A percentile compares a stretch with the other conserved stretches of the same genome.
Conservation (phyloP, 768 basidiomycete genomes). For the Tephrocybe rancida region DNA sequence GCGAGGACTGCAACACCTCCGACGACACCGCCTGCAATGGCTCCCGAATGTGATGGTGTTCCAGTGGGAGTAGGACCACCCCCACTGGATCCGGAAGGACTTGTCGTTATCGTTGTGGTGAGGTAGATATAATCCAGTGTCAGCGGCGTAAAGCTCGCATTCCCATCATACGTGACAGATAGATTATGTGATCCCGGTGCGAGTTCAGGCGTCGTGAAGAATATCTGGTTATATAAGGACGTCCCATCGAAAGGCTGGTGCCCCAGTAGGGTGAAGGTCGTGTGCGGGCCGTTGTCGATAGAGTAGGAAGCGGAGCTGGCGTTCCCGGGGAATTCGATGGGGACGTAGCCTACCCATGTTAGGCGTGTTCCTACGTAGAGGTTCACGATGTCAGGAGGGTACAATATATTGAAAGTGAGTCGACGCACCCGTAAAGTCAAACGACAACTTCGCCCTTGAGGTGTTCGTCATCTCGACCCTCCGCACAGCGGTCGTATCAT, state of each 20-base stretch:
- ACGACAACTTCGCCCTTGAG: not conserved
- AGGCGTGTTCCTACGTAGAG: conserved; percentile 7
- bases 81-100: not conserved
- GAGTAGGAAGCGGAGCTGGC: conserved; percentile 1
- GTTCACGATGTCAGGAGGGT: too few relatives aligned
- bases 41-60: too few relatives aligned
- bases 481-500: too few relatives aligned
- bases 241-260: not conserved
- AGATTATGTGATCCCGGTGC: conserved; percentile 3
- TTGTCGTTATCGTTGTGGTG: conserved; percentile 8
- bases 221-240: not conserved
- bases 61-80: conserved; percentile 10
- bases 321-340: not conserved
- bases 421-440: not conserved
- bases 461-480: not conserved
- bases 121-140: conserved; percentile 22
- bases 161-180: conserved; percentile 6
- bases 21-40: conserved; percentile 21
- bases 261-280: not conserved
- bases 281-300: conserved; percentile 4
- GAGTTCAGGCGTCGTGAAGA: conserved; percentile 12
- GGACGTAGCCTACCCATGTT: conserved; percentile 1
- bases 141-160: conserved; percentile 23
- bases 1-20: conserved; percentile 9
- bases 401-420: too few relatives aligned